Percentiles rank a stretch among this genome's conserved stretches.
Conservation (phyloP, 352 stramenopile species). For the Globisporangium perplexum region DNA sequence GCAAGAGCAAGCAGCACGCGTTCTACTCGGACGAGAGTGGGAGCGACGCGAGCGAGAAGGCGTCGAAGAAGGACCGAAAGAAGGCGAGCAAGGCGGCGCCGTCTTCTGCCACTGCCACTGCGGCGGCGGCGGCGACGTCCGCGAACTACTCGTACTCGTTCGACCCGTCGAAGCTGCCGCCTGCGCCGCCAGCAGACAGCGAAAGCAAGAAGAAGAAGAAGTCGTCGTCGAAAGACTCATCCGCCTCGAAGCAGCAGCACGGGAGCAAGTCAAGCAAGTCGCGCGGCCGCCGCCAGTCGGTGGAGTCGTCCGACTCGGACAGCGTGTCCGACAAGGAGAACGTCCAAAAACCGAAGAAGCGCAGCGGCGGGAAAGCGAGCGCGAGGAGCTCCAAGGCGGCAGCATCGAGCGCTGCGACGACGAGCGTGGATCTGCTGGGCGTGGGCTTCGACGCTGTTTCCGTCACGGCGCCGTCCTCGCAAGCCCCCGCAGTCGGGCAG, state of each 20-base stretch:
- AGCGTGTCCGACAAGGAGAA: constrained; percentile 38
- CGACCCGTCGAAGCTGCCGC: constrained; percentile 40
- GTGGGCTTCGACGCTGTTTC: constrained; percentile 33
- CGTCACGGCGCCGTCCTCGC: constrained; percentile 4
- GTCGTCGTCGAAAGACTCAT: not conserved
- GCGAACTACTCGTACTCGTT: constrained; percentile 42
- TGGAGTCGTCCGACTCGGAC: constrained; percentile 27
- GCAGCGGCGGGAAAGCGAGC: constrained; percentile 15
- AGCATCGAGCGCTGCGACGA: constrained; percentile 14
- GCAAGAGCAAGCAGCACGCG: constrained; percentile 20
- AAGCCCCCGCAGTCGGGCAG: constrained; percentile 10
- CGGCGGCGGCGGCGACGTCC: constrained; percentile 6
- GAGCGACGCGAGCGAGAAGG: not conserved
- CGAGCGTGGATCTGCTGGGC: constrained; percentile 38
- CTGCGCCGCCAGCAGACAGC: constrained; percentile 15
- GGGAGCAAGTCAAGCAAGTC: constrained; percentile 15
- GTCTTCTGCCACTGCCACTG: constrained; percentile 3
- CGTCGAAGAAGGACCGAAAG: constrained; percentile 10
- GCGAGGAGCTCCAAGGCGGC: constrained; percentile 7
- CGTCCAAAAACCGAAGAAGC: constrained; percentile 11
- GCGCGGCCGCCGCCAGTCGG: constrained; percentile 23
- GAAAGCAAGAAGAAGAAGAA: constrained; percentile 17
- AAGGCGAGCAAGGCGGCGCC: constrained; percentile 5
- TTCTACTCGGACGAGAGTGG: constrained; percentile 21
- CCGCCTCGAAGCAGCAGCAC: not conserved